Evolutionary conservation across 768 basidiomycete genomes (phyloP), one percentile per base, ranked within the genome.

Genomic region (Cubamyces sp.): DNA sequence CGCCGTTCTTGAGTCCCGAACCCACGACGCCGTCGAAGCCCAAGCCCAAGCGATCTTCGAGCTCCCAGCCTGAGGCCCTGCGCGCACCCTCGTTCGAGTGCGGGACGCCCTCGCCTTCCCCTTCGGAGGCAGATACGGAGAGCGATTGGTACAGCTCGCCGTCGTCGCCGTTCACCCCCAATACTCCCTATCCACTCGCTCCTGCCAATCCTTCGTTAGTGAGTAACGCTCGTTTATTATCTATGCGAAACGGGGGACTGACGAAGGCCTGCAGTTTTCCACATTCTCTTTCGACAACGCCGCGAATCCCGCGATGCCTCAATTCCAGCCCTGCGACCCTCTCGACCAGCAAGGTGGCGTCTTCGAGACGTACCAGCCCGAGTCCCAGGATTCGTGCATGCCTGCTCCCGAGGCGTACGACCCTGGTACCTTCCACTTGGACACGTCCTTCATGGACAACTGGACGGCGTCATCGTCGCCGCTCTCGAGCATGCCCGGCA

Each of bases 271-370:
- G 51, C 57, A 73, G 71, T 65, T 70, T 46, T 71, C 71, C 64
- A 66, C 72, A 57, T 73, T 73, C 69, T 59, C 69, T 68, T 73
- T 69, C 64, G 57, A 62, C 60, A 43, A 48, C 54, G 55, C 58
- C 63, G 62, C 65, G 55, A 41, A 48, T 37, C 47, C 63, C 54
- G 62, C 64, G 48, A 46, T 57, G 58, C 48, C 67, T 5, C 53
- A 57, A 19, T 61, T 23, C 21, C 51, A 64, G 37, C 25, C 65
- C 26, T 70, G 64, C 57, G 67, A 69, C 58, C 69, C 71, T 40
- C 58, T 64, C 60, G 61, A 60, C 25, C 62, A 53, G 43, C 60
- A 65, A 39, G 58, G 68, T 46, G 56, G 66, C 43, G 58, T 69
- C 39, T 72, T 66, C 67, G 57, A 58, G 26, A 51, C 60, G 19